phyloP scores from a whole-genome alignment of 345 rosid genomes.

The Reutealis trisperma region DNA sequence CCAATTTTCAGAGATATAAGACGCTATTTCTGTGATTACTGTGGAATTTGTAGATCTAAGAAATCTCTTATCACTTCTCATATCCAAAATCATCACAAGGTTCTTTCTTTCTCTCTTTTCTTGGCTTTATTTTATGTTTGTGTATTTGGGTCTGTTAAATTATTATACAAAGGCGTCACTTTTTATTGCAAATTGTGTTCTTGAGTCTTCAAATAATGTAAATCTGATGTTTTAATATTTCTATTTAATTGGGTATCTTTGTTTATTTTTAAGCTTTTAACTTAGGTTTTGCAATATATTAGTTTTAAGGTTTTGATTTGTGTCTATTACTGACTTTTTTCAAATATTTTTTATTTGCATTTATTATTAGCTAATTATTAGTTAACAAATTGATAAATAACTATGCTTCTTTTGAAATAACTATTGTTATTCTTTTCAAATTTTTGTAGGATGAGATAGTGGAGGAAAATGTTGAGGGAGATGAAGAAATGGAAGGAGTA shows the following conservation, averaged over 20 bases:
- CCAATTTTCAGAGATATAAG: constrained; percentile 52
- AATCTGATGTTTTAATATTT: not conserved
- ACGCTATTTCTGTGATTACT: constrained; percentile 71
- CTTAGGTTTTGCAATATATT: too few relatives aligned
- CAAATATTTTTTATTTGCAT: too few relatives aligned
- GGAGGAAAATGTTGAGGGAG: constrained; percentile 30
- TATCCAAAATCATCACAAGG: constrained; percentile 59
- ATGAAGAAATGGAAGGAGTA: constrained; percentile 21
- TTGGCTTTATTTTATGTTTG: not conserved
- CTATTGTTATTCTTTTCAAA: not conserved
- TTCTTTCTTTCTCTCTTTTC: not conserved
- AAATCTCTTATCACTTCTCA: constrained; percentile 70
- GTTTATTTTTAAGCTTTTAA: not conserved
- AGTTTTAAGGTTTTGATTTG: not conserved
- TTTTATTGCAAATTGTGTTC: not conserved
- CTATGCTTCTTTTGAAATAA: not conserved
- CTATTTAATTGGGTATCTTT: not conserved
- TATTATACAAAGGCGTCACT: not conserved
- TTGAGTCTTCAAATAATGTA: not conserved
- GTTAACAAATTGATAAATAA: too few relatives aligned
- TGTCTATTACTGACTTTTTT: not conserved
- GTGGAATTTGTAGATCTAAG: constrained; percentile 88
- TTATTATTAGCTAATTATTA: too few relatives aligned
- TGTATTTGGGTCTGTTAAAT: not conserved
- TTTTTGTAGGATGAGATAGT: constrained; percentile 15